Evolutionary conservation across 441 rosid species (phyloP).

Genomic region (Bruguiera hainesii): DNA sequence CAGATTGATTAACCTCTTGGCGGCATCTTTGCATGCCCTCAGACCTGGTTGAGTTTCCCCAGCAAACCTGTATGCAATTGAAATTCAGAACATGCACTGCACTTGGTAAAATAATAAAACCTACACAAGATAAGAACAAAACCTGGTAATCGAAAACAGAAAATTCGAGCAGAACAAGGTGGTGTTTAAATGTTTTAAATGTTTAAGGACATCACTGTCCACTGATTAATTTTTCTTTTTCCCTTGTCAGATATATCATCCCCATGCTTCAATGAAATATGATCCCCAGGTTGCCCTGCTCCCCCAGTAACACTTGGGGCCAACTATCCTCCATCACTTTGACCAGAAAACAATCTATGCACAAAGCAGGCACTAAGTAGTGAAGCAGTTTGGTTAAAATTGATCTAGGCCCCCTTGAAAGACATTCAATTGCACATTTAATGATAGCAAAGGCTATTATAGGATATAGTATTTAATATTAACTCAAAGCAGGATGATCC

Average conservation of each 20-base stretch:
- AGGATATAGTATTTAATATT: conserved; percentile 12
- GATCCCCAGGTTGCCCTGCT: conserved; percentile 26
- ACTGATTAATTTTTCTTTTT: conserved; percentile 1
- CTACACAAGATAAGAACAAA: background rate
- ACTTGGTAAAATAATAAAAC: conserved; percentile 5
- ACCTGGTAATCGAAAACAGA: background rate
- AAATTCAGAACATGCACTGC: conserved; percentile 9
- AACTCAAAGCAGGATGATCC: conserved; percentile 1
- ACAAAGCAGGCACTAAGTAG: background rate
- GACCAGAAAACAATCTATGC: background rate
- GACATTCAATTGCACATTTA: background rate
- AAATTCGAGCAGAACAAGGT: background rate
- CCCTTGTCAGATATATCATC: background rate
- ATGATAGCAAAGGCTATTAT: conserved; percentile 7
- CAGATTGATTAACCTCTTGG: conserved; percentile 61
- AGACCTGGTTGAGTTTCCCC: conserved; percentile 72
- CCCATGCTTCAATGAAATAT: conserved; percentile 1
- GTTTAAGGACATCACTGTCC: conserved; percentile 1
- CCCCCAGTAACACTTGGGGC: conserved; percentile 12
- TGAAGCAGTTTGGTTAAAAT: conserved; percentile 4
- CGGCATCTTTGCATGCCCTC: conserved; percentile 54
- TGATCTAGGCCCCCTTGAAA: conserved; percentile 1
- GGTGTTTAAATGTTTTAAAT: background rate
- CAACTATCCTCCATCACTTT: conserved; percentile 8
- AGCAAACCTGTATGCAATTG: conserved; percentile 33